Base-by-base conservation (phyloP, 2,329 filamentous ascomycete species). In the Claviceps humidiphila region DNA sequence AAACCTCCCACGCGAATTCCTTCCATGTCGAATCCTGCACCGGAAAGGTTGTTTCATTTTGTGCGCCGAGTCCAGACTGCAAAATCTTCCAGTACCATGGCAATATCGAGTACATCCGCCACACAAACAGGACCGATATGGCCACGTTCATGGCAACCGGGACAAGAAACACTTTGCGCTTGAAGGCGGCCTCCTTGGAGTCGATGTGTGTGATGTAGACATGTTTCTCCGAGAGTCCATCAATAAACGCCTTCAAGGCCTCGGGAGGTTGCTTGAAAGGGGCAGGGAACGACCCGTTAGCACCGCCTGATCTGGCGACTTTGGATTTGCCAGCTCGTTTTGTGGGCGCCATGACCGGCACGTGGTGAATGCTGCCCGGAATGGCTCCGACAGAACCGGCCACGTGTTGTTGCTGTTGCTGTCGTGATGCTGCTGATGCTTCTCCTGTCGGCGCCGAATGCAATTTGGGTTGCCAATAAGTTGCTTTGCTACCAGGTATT, bases 201-300 rank as follows among this genome's bases (percentile, higher is more conserved):
- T 96, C 90, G 67, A 95, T 74, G 71, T 95, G 89, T 34, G 85
- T 76, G 61, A 96, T 78, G 75, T 96, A 95, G 64, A 95, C 77
- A 66, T 87, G 81, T 52, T 77, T 70, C 52, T 77, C 73, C 54
- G 81, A 77, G 54, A 95, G 81, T 44, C 74, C 76, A 39, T 77
- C 70, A 62, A 86, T 75, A 64, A 95, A 84, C 11, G 82, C 76
- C 49, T 74, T 61, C 51, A 95, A 77, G 37, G 75, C 73, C 48
- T 77, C 66, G 1, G 87, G 80, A 0, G 81, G 80, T 54, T 73
- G 73, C 58, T 77, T 77, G 74, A 93, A 95, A 7, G 87, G 87
- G 34, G 74, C 66, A 0, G 82, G 82, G 7, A 73, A 74, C 4
- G 65, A 62, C 54, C 65, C 63, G 55, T 61, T 59, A 41, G 59